Base-by-base conservation (phyloP, 768 basidiomycete genomes). In the Tylopilus subfusipes region DNA sequence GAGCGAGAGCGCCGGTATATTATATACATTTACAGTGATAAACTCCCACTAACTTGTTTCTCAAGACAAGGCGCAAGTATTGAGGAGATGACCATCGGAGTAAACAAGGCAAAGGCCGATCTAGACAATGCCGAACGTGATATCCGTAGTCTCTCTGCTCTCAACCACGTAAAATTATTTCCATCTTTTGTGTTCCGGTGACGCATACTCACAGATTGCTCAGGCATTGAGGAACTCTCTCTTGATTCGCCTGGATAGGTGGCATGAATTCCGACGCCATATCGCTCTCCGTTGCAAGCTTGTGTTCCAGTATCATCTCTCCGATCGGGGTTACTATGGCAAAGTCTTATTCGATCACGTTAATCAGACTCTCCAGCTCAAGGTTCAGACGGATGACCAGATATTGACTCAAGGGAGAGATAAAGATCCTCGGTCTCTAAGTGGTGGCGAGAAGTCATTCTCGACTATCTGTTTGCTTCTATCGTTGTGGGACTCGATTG, bases 391-490 rank as follows among this genome's bases (percentile, higher is more conserved):
- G 10, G 90, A 93, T 51, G 91, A 93, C 60, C 83, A 86, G 63
- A 74, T 78, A 14, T 74, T 76, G 29, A 84, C 85, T 0, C 84
- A 86, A 68, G 79, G 75, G 4, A 76, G 80, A 31, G 89, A 92
- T 61, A 93, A 93, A 69, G 90, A 94, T 64, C 88, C 93, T 4
- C 85, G 84, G 34, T 88, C 88, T 29, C 77, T 95, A 18, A 92
- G 90, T 60, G 95, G 95, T 44, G 95, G 96, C 36, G 96, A 98
- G 70, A 96, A 97, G 71, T 95, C 92, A 8, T 99, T 97, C 73
- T 90, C 94, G 7, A 98, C 96, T 1, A 93, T 98, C 58, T 95
- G 93, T 61, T 71, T 99, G 48, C 75, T 99, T 44, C 75, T 98
- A n/a, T 86, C 97, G 5, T 77, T 99, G 42, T 99, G 97, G 97